These are phyloP conservation scores for Prototheca stagnorum DNA, from an alignment of 163 green algal genomes.

Conservation along the genomic window DNA sequence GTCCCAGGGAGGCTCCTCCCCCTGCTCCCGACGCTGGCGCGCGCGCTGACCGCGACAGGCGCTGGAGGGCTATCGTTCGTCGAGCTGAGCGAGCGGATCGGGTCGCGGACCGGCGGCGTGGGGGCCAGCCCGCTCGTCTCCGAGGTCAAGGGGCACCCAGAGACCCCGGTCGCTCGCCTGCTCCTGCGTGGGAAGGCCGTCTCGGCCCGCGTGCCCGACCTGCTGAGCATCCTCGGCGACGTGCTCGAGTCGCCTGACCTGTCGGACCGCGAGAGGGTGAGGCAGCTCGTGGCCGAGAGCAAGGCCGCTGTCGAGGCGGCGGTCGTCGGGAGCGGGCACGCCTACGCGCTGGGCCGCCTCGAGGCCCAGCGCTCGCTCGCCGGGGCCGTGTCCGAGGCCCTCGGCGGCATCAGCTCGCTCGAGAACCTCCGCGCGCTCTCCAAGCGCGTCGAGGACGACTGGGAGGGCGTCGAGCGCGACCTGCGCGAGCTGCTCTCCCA, in stretches of 20 bases:
- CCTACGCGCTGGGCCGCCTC: conserved; percentile 64
- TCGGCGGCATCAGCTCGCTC: conserved; percentile 80
- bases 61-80: no score
- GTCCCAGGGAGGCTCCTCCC: conserved; percentile 73
- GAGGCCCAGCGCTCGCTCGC: conserved; percentile 51
- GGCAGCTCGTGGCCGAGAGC: conserved; percentile 86
- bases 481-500: conserved; percentile 42
- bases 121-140: conserved; percentile 63
- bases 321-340: conserved; percentile 59
- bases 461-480: conserved; percentile 61
- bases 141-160: conserved; percentile 16
- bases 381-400: conserved; percentile 48
- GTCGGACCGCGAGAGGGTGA: conserved; percentile 83
- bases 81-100: conserved; percentile 89
- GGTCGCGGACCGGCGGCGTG: conserved; percentile 87
- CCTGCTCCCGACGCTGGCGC: conserved; percentile 81
- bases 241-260: conserved; percentile 67
- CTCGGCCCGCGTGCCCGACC: conserved; percentile 56
- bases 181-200: conserved; percentile 86
- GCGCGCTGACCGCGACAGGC: no score
- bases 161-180: conserved; percentile 51
- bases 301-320: conserved; percentile 67
- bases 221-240: conserved; percentile 65
- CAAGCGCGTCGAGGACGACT: conserved; percentile 68
- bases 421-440: conserved; percentile 68